phyloP scores from a whole-genome alignment of 2,329 filamentous ascomycete genomes.

The Bertia moriformis region DNA sequence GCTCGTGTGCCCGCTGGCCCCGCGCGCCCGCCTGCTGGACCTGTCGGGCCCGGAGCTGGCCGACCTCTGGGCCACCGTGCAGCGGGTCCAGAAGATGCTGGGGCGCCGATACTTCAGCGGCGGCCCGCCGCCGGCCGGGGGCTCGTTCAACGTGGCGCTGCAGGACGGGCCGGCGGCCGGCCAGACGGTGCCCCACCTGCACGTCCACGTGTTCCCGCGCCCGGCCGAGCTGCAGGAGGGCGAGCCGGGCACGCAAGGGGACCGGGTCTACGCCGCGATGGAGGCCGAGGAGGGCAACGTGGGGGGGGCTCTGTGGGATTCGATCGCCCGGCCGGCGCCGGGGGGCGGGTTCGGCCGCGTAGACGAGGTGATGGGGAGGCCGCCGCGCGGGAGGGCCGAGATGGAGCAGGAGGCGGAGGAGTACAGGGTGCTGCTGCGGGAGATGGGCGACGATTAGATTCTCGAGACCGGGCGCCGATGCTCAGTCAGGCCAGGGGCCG shows the following conservation, averaged over 20 bases:
- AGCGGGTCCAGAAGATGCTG: constrained; percentile 67
- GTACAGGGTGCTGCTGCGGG: constrained; percentile 36
- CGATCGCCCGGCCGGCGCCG: constrained; percentile 26
- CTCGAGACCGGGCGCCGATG: too few species aligned
- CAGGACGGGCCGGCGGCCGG: constrained; percentile 84
- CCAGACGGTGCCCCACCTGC: constrained; percentile 85
- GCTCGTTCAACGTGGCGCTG: constrained; percentile 83
- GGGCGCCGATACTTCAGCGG: constrained; percentile 41
- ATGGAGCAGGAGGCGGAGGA: constrained; percentile 67
- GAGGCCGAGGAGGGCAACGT: constrained; percentile 77
- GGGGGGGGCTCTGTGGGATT: constrained; percentile 52
- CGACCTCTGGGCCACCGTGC: constrained; percentile 79
- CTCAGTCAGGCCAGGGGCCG: too few species aligned
- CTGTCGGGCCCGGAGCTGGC: constrained; percentile 55
- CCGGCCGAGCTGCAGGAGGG: constrained; percentile 33
- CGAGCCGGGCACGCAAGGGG: constrained; percentile 32
- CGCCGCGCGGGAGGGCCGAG: constrained; percentile 55
- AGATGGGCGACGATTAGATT: too few species aligned
- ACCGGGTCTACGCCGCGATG: constrained; percentile 71
- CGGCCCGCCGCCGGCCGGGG: constrained; percentile 32
- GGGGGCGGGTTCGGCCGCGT: constrained; percentile 50
- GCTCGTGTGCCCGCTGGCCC: constrained; percentile 64
- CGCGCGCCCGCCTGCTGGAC: constrained; percentile 61
- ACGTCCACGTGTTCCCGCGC: constrained; percentile 81
- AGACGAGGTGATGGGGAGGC: constrained; percentile 54